Conservation (phyloP, 176 grass and related monocot genomes). For the Alopecurus myosuroides region DNA sequence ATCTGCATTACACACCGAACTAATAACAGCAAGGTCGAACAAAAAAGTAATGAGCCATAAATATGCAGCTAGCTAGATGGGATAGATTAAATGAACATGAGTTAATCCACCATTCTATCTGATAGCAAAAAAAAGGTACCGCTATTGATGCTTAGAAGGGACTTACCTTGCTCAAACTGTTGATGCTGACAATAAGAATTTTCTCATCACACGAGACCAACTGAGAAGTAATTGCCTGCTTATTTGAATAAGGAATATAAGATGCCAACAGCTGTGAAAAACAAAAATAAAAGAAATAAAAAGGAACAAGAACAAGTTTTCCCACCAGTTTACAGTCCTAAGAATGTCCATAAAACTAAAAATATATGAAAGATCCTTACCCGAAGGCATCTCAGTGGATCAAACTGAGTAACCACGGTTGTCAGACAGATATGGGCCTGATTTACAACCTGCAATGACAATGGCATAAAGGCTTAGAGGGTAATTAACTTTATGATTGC, state of each 20-base stretch:
- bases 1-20: no score
- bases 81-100: no score
- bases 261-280: not conserved
- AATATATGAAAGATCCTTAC: constrained; percentile 35
- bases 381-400: constrained; percentile 72
- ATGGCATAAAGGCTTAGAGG: constrained; percentile 12
- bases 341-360: not conserved
- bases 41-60: no score
- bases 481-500: constrained; percentile 11
- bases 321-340: no score
- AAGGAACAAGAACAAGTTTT: no score
- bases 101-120: no score
- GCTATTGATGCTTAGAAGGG: no score
- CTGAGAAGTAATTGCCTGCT: constrained; percentile 63
- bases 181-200: constrained; percentile 69
- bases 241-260: constrained; percentile 8
- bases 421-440: constrained; percentile 84
- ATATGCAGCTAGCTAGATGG: no score
- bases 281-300: not conserved
- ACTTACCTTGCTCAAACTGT: constrained; percentile 84
- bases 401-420: constrained; percentile 57
- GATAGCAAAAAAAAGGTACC: no score
- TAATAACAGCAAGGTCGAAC: no score
- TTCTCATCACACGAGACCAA: constrained; percentile 65
- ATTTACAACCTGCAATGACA: constrained; percentile 73